Evolutionary conservation across 768 basidiomycete genomes (phyloP).

Genomic region (Tylopilus subfusipes): DNA sequence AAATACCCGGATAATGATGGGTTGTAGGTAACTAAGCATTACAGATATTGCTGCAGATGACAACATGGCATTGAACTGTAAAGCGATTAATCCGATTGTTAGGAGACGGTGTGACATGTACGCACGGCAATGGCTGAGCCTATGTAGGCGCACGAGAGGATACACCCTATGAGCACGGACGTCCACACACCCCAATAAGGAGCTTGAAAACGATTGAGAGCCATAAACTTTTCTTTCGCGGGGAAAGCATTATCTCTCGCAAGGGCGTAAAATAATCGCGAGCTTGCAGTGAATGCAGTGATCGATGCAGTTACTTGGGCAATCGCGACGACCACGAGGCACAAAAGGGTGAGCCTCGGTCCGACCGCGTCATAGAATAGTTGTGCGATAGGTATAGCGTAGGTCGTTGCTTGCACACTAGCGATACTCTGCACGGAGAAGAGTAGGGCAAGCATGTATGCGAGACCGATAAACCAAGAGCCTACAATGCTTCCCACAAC

Average conservation of each 20-base stretch:
- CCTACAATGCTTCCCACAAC: constrained; percentile 55
- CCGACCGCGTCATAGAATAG: constrained; percentile 55
- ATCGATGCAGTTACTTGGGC: constrained; percentile 55
- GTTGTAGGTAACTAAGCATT: constrained; percentile 56
- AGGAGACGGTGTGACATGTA: neutral
- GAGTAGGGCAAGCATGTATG: constrained; percentile 56
- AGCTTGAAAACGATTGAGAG: constrained; percentile 50
- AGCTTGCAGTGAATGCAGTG: constrained; percentile 58
- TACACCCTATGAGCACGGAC: constrained; percentile 49
- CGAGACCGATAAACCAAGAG: constrained; percentile 54
- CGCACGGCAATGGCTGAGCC: constrained; percentile 53
- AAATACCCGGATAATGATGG: constrained; percentile 55
- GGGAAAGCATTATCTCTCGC: constrained; percentile 54
- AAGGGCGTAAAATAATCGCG: constrained; percentile 53
- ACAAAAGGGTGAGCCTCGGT: constrained; percentile 43
- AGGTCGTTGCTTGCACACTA: constrained; percentile 45
- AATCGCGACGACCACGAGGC: constrained; percentile 45
- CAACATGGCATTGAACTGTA: constrained; percentile 52
- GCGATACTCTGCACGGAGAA: constrained; percentile 54
- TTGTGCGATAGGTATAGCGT: constrained; percentile 59
- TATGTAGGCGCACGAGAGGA: constrained; percentile 57
- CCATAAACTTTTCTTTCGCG: constrained; percentile 44
- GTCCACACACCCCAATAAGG: constrained; percentile 55
- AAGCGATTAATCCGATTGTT: neutral
- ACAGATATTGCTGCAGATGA: constrained; percentile 56